phyloP scores from a whole-genome alignment of 306 rosid species.

The Begonia peltatifolia region DNA sequence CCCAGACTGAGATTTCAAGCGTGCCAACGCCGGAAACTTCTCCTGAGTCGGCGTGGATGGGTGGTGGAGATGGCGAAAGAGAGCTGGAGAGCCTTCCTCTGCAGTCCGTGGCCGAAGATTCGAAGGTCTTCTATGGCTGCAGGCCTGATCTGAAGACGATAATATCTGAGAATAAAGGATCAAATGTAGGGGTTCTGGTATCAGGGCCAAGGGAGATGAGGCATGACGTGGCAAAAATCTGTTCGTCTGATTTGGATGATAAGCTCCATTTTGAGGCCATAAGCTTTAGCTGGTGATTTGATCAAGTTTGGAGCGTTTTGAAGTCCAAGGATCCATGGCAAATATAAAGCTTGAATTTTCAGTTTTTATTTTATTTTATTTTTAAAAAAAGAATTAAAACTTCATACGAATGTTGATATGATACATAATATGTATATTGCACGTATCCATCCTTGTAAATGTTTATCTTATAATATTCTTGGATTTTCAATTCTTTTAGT shows the following conservation, averaged over 20 bases:
- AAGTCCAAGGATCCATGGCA: too few species aligned
- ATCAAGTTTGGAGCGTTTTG: neutral
- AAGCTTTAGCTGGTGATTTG: constrained; percentile 29
- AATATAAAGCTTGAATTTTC: too few species aligned
- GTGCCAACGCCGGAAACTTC: neutral
- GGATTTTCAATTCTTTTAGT: too few species aligned
- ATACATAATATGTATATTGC: too few species aligned
- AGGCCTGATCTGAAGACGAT: constrained; percentile 23
- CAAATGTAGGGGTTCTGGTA: constrained; percentile 33
- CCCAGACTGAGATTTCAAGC: neutral
- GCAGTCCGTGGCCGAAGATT: constrained; percentile 14
- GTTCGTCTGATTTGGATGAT: constrained; percentile 25
- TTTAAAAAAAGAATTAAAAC: too few species aligned
- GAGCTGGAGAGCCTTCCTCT: constrained; percentile 27
- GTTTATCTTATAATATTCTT: too few species aligned
- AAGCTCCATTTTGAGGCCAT: constrained; percentile 35
- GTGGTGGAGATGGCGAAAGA: constrained; percentile 11
- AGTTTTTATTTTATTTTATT: too few species aligned
- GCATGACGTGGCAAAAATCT: constrained; percentile 34
- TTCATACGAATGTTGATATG: too few species aligned
- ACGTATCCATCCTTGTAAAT: too few species aligned
- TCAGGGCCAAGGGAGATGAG: constrained; percentile 40
- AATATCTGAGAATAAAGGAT: constrained; percentile 21
- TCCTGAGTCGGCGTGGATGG: neutral
- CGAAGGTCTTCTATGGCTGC: constrained; percentile 20